Conservation (phyloP, 73 alveolate genomes). For the Symbiodinium natans region DNA sequence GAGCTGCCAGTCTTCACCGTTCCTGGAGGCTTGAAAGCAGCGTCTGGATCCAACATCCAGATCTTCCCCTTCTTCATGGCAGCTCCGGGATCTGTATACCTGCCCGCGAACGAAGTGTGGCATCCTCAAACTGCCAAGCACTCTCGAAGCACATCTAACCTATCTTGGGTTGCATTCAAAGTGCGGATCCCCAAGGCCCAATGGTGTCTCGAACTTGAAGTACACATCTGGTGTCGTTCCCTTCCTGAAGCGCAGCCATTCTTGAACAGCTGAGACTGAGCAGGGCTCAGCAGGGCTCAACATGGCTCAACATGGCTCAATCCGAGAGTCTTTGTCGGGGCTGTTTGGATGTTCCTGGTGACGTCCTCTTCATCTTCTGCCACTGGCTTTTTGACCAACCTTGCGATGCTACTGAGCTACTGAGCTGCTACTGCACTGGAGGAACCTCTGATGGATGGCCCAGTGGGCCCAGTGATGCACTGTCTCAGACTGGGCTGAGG, state of each 20-base stretch:
- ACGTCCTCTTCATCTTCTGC: conserved; percentile 50
- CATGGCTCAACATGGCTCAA: background rate
- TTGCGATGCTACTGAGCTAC: background rate
- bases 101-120: background rate
- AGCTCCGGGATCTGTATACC: conserved; percentile 55
- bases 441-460: too few species aligned
- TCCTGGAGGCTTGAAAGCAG: conserved; percentile 88
- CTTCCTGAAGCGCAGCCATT: background rate
- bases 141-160: too few species aligned
- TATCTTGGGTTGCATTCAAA: background rate
- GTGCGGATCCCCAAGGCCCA: conserved; percentile 80
- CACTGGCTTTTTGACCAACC: conserved; percentile 77
- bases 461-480: too few species aligned
- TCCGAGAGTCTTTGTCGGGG: conserved; percentile 54
- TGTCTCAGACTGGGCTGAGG: background rate
- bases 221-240: conserved; percentile 89
- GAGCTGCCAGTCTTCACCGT: conserved; percentile 62
- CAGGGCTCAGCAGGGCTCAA: background rate
- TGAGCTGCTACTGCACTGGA: too few species aligned
- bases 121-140: too few species aligned
- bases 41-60: conserved; percentile 81
- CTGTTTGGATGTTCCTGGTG: conserved; percentile 77
- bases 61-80: conserved; percentile 86
- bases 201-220: conserved; percentile 83
- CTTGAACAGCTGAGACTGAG: background rate